Base-by-base conservation (phyloP, 495 filamentous ascomycete genomes). In the Aspergillus nanangensis region DNA sequence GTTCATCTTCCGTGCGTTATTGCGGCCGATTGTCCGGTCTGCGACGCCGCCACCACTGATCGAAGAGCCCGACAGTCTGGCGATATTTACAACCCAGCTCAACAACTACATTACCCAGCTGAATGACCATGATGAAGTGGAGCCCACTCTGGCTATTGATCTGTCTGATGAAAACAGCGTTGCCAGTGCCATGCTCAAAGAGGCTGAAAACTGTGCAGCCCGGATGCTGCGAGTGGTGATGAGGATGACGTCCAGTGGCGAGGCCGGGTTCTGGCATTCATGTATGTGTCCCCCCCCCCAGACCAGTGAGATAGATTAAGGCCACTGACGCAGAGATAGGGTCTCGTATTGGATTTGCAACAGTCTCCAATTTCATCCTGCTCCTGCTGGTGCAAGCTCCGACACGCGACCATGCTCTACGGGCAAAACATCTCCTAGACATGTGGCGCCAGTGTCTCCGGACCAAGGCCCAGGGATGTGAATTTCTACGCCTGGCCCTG, bases 261-360 rank as follows among this genome's bases (percentile, higher is more conserved):
- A 65, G 31, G 56, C 51, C 2, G 51, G 49, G 8, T 66, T 69
- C 21, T 69, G 65, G 65, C 65, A 69, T 35, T 65, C 65, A 3
- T 69, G 65, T 66, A 55, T 33, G 65, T 50, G n/a, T n/a, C n/a
- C n/a, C n/a, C n/a, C n/a, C n/a, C n/a, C n/a, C n/a, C n/a, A n/a
- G n/a, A n/a, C n/a, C n/a, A n/a, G n/a, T n/a, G n/a, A n/a, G n/a
- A n/a, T n/a, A n/a, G n/a, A n/a, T n/a, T n/a, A n/a, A n/a, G n/a
- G n/a, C n/a, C n/a, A n/a, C n/a, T n/a, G n/a, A n/a, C 1, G 8
- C 20, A 36, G n/a, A n/a, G n/a, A 31, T 11, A 69, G 65, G 65
- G 63, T 63, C 55, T 7, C 63, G 65, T 0, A 63, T 66, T 23
- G 58, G 61, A 4, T 69, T 69, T 35, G 65, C 65, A 8, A 65